phyloP scores from a whole-genome alignment of 441 rosid genomes.

The Erodium moschatum region DNA sequence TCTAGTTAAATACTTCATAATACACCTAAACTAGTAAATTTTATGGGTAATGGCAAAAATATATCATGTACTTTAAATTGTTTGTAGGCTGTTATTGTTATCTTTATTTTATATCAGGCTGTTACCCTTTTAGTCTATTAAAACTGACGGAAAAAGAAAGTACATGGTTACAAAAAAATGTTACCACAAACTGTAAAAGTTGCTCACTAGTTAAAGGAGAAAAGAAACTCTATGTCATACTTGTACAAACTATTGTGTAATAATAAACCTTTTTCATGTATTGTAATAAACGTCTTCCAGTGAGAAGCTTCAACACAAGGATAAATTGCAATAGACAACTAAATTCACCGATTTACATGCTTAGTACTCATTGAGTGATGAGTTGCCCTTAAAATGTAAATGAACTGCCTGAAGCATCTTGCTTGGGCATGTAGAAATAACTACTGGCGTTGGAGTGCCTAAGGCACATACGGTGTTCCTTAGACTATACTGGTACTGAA shows the following conservation, averaged over 20 bases:
- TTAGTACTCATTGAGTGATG: not conserved
- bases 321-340: not conserved
- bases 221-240: not conserved
- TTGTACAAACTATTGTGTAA: not conserved
- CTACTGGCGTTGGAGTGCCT: too few relatives aligned
- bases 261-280: not conserved
- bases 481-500: too few relatives aligned
- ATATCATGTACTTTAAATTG: too few relatives aligned
- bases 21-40: slow-evolving; percentile 5
- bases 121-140: too few relatives aligned
- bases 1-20: not conserved
- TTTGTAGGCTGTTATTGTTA: too few relatives aligned
- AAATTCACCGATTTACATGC: not conserved
- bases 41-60: not conserved
- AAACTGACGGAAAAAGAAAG: too few relatives aligned
- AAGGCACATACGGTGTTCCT: too few relatives aligned
- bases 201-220: not conserved
- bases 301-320: not conserved
- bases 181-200: not conserved
- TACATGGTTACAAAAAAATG: not conserved
- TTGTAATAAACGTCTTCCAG: not conserved
- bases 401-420: not conserved
- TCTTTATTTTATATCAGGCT: too few relatives aligned
- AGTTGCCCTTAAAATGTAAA: not conserved
- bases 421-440: not conserved